Evolutionary conservation across 2,329 filamentous ascomycete genomes (phyloP).

Genomic region (Aspergillus fijiensis): DNA sequence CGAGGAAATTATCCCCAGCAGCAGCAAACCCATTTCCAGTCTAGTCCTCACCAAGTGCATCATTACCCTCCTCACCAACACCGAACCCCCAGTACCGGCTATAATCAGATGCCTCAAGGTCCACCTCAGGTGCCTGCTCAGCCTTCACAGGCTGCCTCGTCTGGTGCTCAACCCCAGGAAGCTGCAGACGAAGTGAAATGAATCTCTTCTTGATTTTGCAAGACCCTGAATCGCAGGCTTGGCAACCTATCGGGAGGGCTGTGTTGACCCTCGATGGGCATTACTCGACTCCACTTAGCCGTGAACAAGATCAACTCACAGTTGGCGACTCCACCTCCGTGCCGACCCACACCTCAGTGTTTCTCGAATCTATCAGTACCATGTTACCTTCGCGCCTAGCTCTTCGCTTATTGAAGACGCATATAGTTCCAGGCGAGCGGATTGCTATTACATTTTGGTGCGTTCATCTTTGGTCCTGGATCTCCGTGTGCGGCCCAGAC

Average conservation of each 20-base stretch:
- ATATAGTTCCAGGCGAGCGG: constrained; percentile 7
- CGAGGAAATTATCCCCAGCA: constrained; percentile 60
- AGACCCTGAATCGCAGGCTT: constrained; percentile 10
- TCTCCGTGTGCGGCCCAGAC: background rate
- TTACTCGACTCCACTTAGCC: constrained; percentile 5
- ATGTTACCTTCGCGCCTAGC: constrained; percentile 11
- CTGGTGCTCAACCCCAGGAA: constrained; percentile 44
- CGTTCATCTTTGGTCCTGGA: background rate
- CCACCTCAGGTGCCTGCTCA: constrained; percentile 47
- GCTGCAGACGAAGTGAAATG: constrained; percentile 52
- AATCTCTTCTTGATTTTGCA: constrained; percentile 13
- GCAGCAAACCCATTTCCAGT: constrained; percentile 60
- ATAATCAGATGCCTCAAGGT: constrained; percentile 49
- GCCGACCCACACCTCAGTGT: constrained; percentile 3
- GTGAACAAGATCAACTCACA: constrained; percentile 8
- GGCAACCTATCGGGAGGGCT: constrained; percentile 4
- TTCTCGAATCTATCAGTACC: constrained; percentile 14
- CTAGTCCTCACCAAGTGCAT: constrained; percentile 64
- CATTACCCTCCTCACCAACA: constrained; percentile 61
- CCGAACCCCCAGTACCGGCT: constrained; percentile 56
- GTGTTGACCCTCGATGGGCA: constrained; percentile 7
- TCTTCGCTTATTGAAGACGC: constrained; percentile 7
- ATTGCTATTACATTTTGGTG: constrained; percentile 14
- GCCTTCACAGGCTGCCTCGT: constrained; percentile 30
- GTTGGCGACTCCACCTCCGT: constrained; percentile 8